Conservation (phyloP, 495 filamentous ascomycete genomes). For the Pseudevernia furfuracea region DNA sequence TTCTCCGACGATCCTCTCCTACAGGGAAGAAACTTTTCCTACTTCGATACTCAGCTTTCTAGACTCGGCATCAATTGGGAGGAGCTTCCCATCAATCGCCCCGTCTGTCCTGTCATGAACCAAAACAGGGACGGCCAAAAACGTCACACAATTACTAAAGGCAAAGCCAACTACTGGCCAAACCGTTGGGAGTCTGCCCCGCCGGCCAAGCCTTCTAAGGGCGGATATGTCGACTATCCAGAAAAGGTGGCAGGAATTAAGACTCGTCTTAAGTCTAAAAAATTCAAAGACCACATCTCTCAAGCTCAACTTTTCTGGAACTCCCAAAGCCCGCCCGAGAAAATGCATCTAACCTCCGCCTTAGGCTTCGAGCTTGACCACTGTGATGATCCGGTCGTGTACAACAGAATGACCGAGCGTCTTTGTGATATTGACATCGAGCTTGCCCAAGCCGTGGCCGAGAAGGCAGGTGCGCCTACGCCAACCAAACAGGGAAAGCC, state of each 20-base stretch:
- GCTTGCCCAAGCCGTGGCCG: conserved; percentile 63
- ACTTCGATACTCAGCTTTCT: conserved; percentile 78
- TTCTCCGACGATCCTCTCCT: conserved; percentile 80
- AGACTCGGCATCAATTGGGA: conserved; percentile 81
- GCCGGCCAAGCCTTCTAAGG: conserved; percentile 51
- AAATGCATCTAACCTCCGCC: conserved; percentile 60
- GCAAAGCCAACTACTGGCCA: conserved; percentile 83
- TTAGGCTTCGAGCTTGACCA: conserved; percentile 82
- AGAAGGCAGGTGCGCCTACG: conserved; percentile 57
- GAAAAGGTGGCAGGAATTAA: conserved; percentile 62
- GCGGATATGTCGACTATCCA: conserved; percentile 62
- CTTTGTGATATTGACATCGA: conserved; percentile 64
- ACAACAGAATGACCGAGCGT: conserved; percentile 61
- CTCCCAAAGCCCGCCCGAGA: conserved; percentile 62
- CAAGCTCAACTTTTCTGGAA: conserved; percentile 68
- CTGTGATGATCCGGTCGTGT: conserved; percentile 79
- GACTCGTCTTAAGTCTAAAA: conserved; percentile 58
- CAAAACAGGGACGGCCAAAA: conserved; percentile 61
- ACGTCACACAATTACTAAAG: conserved; percentile 49
- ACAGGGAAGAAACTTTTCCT: conserved; percentile 80
- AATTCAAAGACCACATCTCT: conserved; percentile 74
- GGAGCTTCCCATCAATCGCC: conserved; percentile 76
- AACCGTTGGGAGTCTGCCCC: conserved; percentile 63
- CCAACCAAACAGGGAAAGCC: conserved; percentile 43
- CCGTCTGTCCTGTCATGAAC: conserved; percentile 73